These are phyloP conservation scores for Populus pruinosa DNA, from an alignment of 345 rosid species.

Conservation along the genomic window DNA sequence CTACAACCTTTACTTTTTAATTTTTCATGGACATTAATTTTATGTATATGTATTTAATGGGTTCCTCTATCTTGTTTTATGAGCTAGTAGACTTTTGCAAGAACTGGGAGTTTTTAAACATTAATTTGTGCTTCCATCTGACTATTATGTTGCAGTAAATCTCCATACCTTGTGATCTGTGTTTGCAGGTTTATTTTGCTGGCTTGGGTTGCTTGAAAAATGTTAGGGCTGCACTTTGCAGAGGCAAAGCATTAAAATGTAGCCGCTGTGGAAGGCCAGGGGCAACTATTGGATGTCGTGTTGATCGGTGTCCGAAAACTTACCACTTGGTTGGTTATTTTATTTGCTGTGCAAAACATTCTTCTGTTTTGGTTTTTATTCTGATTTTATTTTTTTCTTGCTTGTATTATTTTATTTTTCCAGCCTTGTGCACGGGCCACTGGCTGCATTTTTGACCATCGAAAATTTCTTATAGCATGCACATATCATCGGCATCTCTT, in stretches of 20 bases:
- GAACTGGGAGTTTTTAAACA: background rate
- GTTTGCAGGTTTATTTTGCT: constrained; percentile 89
- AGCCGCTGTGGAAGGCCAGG: constrained; percentile 96
- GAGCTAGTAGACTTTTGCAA: background rate
- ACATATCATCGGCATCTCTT: constrained; percentile 82
- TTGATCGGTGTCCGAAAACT: constrained; percentile 95
- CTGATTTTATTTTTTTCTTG: constrained; percentile 6
- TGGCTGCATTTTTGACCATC: constrained; percentile 95
- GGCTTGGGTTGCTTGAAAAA: constrained; percentile 94
- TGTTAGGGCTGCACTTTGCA: constrained; percentile 89
- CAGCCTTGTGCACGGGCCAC: constrained; percentile 98
- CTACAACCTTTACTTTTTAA: constrained; percentile 9
- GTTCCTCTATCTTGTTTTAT: background rate
- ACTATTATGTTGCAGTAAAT: constrained; percentile 5
- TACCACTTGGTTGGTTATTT: constrained; percentile 81
- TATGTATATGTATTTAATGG: background rate
- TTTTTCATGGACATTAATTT: background rate
- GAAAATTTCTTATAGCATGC: constrained; percentile 97
- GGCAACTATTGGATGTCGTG: constrained; percentile 98
- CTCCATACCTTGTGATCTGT: constrained; percentile 16
- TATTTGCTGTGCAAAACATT: background rate
- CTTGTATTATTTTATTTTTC: constrained; percentile 13
- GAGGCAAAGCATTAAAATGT: constrained; percentile 94
- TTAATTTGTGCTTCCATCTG: background rate
- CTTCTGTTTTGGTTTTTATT: background rate